phyloP scores from a whole-genome alignment of 2,329 filamentous ascomycete genomes.

The Xylariaceae sp. region DNA sequence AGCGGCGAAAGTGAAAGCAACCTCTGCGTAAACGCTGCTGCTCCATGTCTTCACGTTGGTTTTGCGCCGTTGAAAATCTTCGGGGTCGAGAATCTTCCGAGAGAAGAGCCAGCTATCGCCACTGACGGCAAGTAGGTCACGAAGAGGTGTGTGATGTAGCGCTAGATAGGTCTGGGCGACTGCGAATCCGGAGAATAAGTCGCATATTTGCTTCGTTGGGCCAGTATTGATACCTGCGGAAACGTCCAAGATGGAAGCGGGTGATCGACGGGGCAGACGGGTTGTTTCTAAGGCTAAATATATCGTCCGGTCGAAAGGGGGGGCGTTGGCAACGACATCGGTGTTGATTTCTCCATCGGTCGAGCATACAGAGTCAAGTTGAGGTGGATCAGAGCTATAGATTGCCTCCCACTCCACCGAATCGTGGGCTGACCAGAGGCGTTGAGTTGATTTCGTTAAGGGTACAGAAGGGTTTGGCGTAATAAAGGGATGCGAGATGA shows the following conservation, averaged over 20 bases:
- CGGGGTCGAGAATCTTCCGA: conserved; percentile 43
- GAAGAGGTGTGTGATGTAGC: conserved; percentile 53
- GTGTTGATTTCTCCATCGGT: conserved; percentile 34
- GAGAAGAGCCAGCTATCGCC: conserved; percentile 55
- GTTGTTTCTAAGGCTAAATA: conserved; percentile 29
- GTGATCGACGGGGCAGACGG: conserved; percentile 23
- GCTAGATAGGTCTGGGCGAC: conserved; percentile 51
- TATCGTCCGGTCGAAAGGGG: conserved; percentile 26
- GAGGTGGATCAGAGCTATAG: conserved; percentile 18
- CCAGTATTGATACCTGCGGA: conserved; percentile 20
- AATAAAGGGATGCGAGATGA: conserved; percentile 34
- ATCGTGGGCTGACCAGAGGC: conserved; percentile 46
- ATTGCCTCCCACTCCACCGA: conserved; percentile 42
- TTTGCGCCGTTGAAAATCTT: conserved; percentile 43
- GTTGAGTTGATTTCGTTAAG: conserved; percentile 39
- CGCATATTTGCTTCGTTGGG: conserved; percentile 31
- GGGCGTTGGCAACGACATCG: conserved; percentile 32
- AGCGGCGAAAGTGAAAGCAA: conserved; percentile 46
- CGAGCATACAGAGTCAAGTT: conserved; percentile 27
- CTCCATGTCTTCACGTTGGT: conserved; percentile 38
- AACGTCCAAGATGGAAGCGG: conserved; percentile 17
- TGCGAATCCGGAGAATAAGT: conserved; percentile 41
- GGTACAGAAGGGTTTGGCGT: conserved; percentile 39
- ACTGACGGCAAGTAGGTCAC: conserved; percentile 51
- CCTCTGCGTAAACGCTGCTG: conserved; percentile 34